Evolutionary conservation across 768 basidiomycete species (phyloP), one percentile per base, ranked within the genome.

Genomic region (Phlebiopsis gigantea): DNA sequence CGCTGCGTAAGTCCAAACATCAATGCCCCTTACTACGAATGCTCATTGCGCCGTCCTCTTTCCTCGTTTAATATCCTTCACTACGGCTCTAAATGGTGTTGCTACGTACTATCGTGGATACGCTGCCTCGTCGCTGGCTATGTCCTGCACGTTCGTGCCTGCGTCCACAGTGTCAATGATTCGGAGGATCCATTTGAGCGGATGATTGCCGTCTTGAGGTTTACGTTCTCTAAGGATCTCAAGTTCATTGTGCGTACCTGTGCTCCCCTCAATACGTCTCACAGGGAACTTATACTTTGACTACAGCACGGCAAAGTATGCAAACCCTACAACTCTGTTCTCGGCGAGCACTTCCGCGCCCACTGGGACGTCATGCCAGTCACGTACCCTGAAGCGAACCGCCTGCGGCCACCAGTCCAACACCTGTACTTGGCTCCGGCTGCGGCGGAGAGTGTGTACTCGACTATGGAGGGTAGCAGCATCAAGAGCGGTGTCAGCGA

Each of bases 181-280:
- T 90, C 88, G 19, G 79, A 85, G 30, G 93, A 96, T 68, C 86
- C 93, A n/a, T 86, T 99, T 61, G 89, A 94, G 62, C 84, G 96
- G 42, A 95, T 98, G 88, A 74, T 98, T n/a, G 88, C 93, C 41
- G 88, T 91, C 4, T 68, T 98, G 42, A 80, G 94, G 41, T 98
- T 93, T 67, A 75, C 85, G 5, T 92, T 96, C 69, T 88, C 91
- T 48, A 97, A 97, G 68, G 93, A 98, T 65, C 85, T 97, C 69
- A 96, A 94, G 74, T 93, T 91, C 66, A 75, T 96, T 48, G 91
- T 90, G 62, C 65, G 87, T 79, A 22, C 8, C 47, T 5, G 9
- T 42, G 2, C n/a, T 24, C 14, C 43, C 14, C 17, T 7, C 39
- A 6, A n/a, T 43, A 29, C 31, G 14, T 42, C 17, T 47, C 55